A percentile compares a stretch with the other conserved stretches of the same genome.
phyloP scores from a whole-genome alignment of 441 rosid genomes.

The Euphorbia neoarborescens region DNA sequence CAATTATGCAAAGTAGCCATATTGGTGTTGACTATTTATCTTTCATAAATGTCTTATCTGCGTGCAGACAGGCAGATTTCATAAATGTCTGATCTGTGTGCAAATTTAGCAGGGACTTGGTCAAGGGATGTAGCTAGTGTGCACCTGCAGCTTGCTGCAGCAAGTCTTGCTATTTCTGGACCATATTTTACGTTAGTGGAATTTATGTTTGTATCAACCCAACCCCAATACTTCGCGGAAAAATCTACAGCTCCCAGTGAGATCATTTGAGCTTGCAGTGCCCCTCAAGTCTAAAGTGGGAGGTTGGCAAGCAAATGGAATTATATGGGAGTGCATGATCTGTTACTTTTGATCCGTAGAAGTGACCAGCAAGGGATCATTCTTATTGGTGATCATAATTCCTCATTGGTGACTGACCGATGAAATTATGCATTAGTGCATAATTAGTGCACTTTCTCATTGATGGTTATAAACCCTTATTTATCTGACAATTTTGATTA shows the following conservation, averaged over 20 bases:
- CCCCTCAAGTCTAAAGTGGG: slow-evolving; percentile 62
- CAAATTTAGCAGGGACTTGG: slow-evolving; percentile 54
- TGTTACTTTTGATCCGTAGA: neutral
- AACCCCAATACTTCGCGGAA: slow-evolving; percentile 47
- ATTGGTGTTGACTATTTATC: too few species aligned
- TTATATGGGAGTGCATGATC: neutral
- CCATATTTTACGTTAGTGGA: slow-evolving; percentile 41
- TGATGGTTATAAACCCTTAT: neutral
- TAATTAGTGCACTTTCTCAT: neutral
- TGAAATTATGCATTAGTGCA: neutral
- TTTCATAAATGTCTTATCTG: too few species aligned
- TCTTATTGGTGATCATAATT: neutral
- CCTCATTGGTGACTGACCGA: neutral
- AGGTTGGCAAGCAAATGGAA: neutral
- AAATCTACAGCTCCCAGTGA: slow-evolving; percentile 58
- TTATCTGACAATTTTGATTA: neutral
- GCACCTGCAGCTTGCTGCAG: slow-evolving; percentile 76
- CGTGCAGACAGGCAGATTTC: too few species aligned
- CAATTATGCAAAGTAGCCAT: too few species aligned
- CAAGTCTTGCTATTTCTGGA: slow-evolving; percentile 61
- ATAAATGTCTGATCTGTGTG: too few species aligned
- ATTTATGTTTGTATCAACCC: slow-evolving; percentile 72
- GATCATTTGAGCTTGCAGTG: slow-evolving; percentile 78
- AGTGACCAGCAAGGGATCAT: neutral
- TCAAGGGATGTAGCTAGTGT: slow-evolving; percentile 73